Percentiles rank a stretch among this genome's conserved stretches.
Conservation (phyloP, 352 stramenopile genomes). For the Phytophthora melonis region DNA sequence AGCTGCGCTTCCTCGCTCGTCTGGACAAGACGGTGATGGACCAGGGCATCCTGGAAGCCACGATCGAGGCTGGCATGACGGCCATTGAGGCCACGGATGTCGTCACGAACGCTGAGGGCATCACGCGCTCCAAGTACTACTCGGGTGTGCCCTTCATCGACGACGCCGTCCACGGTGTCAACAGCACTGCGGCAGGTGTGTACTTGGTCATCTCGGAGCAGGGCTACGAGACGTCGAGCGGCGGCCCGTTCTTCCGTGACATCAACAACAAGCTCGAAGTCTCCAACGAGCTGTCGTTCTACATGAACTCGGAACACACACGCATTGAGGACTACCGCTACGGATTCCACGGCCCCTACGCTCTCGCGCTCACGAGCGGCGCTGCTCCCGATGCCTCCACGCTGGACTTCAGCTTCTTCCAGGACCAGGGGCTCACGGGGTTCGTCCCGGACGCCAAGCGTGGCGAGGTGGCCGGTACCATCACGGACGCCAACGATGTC, state of each 20-base stretch:
- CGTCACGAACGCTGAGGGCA: conserved; percentile 32
- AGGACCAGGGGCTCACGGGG: conserved; percentile 39
- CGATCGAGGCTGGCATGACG: conserved; percentile 40
- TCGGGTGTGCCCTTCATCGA: conserved; percentile 46
- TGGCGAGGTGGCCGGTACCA: conserved; percentile 44
- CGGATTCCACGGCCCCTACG: conserved; percentile 64
- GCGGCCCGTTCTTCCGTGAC: conserved; percentile 62
- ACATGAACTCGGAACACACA: conserved; percentile 72
- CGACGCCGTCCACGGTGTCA: conserved; percentile 54
- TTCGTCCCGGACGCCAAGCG: conserved; percentile 48
- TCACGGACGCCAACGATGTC: conserved; percentile 41
- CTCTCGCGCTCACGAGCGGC: conserved; percentile 50
- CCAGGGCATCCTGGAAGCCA: conserved; percentile 44
- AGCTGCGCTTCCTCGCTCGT: conserved; percentile 60
- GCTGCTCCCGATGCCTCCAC: conserved; percentile 25
- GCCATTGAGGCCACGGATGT: conserved; percentile 58
- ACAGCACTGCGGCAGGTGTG: conserved; percentile 43
- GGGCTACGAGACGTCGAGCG: conserved; percentile 57
- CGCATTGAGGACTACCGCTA: conserved; percentile 61
- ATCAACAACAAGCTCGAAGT: conserved; percentile 66
- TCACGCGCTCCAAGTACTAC: conserved; percentile 57
- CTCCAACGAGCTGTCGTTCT: conserved; percentile 63
- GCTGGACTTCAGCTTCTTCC: conserved; percentile 56
- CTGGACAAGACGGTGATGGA: conserved; percentile 46
- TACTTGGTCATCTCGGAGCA: conserved; percentile 61